Percentiles rank a stretch among this genome's conserved stretches.
phyloP scores from a whole-genome alignment of 345 rosid species.

The Alliaria petiolata region DNA sequence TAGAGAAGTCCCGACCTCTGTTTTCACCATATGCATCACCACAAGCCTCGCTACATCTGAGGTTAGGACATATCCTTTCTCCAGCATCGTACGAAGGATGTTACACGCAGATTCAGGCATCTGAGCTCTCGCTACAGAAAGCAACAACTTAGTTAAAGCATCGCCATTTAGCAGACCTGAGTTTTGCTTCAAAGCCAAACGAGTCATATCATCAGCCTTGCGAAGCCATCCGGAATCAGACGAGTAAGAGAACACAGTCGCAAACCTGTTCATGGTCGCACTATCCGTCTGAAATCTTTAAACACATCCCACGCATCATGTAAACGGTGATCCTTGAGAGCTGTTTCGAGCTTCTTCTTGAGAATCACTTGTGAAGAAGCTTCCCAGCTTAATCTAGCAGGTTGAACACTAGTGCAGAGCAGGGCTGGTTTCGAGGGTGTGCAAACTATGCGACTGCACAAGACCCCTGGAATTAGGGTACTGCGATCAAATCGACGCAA shows the following conservation, averaged over 20 bases:
- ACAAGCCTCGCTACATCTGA: constrained; percentile 39
- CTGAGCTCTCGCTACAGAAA: constrained; percentile 71
- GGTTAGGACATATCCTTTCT: constrained; percentile 34
- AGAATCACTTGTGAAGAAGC: constrained; percentile 46
- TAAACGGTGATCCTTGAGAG: constrained; percentile 41
- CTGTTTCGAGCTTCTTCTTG: constrained; percentile 54
- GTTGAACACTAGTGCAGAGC: constrained; percentile 17
- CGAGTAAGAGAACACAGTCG: constrained; percentile 59
- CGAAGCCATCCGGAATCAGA: constrained; percentile 52
- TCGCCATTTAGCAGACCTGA: constrained; percentile 36
- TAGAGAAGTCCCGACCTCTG: constrained; percentile 58
- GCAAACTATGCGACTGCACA: not conserved
- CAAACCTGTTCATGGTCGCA: constrained; percentile 39
- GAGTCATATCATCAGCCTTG: constrained; percentile 52
- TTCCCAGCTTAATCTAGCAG: constrained; percentile 45
- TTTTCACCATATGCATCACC: constrained; percentile 73
- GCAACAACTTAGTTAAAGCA: constrained; percentile 44
- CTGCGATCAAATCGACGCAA: constrained; percentile 10
- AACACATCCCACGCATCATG: constrained; percentile 69
- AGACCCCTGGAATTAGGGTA: not conserved
- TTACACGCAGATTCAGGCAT: constrained; percentile 52
- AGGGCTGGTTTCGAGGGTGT: not conserved
- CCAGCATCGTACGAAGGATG: constrained; percentile 58
- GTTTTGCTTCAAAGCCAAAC: constrained; percentile 41
- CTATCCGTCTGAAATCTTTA: constrained; percentile 47